Evolutionary conservation across 371 early-diverging fungal species (phyloP), one percentile per base, ranked within the genome.

Genomic region (Mucor racemosus): DNA sequence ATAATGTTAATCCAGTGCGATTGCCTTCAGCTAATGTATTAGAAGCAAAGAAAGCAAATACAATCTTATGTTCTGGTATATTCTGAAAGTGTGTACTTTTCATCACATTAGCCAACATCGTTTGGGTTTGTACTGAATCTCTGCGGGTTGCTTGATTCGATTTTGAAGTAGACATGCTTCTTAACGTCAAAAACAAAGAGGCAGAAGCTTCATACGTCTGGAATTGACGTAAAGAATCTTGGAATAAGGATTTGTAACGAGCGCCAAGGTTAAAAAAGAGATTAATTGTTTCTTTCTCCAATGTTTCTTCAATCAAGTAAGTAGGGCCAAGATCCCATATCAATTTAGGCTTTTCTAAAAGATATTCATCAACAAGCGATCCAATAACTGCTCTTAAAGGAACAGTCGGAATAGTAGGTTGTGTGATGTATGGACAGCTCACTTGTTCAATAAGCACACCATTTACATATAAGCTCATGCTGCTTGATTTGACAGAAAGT

Each of bases 301-400:
- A 60, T 0, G 76, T 75, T 19, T 87, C 89, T 40, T 77, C 79
- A n/a, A 91, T 76, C 5, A 92, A 75, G 56, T 91, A 90, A 11
- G 80, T 79, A 17, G 91, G 89, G 1, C 92, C 92, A 5, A 92
- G 73, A 65, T 91, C 82, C 90, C 90, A 92, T 0, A 85, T 80
- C 6, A 85, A 73, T 7, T 68, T 71, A 5, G 81, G 69, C 5
- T 21, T 26, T 1, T 58, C 35, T 11, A 40, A 44, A 13, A 40
- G 38, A 5, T 65, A 64, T 67, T 66, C 74, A 14, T 50, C 21
- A 60, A 77, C 58, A 34, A 84, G 58, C 56, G 85, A 64, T 56
- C 88, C 76, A 64, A 85, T 75, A 60, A 80, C 58, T 26, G 75
- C 76, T 73, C 76, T 67, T 5, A 84, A 66, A 2, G 69, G 44